Conservation (phyloP, 495 filamentous ascomycete species). For the Platismatia glauca region DNA sequence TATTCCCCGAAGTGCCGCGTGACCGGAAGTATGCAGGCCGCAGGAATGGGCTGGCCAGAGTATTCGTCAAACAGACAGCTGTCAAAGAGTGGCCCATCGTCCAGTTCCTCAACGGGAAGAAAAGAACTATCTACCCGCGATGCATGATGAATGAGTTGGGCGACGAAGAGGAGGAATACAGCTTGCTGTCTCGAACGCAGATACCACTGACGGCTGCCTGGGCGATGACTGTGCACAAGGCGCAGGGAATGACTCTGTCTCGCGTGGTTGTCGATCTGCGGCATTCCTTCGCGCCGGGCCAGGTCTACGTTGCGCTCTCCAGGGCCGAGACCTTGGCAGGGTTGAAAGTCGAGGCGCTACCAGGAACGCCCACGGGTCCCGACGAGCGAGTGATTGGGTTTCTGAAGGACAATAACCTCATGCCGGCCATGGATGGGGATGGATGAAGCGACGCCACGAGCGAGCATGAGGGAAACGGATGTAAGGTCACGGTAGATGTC, state of each 20-base stretch:
- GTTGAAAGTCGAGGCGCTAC: constrained; percentile 29
- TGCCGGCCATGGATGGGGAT: background rate
- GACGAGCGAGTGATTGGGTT: background rate
- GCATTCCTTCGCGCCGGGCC: constrained; percentile 89
- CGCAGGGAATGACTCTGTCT: constrained; percentile 90
- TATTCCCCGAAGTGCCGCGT: constrained; percentile 9
- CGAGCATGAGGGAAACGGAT: background rate
- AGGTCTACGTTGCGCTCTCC: constrained; percentile 73
- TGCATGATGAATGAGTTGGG: constrained; percentile 42
- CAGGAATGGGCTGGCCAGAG: constrained; percentile 27
- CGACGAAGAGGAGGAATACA: constrained; percentile 31
- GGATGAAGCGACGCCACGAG: background rate
- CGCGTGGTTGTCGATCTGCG: constrained; percentile 87
- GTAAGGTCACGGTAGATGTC: background rate
- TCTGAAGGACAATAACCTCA: background rate
- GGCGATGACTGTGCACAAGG: constrained; percentile 95
- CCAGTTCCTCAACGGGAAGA: constrained; percentile 27
- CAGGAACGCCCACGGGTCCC: background rate
- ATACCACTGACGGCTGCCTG: constrained; percentile 85
- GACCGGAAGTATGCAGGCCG: constrained; percentile 15
- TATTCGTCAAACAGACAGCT: constrained; percentile 22
- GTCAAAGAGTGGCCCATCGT: constrained; percentile 18
- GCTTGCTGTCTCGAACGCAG: constrained; percentile 40
- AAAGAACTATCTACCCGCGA: constrained; percentile 37
- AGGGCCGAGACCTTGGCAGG: constrained; percentile 62